Percentiles rank a stretch among this genome's conserved stretches.
Conservation (phyloP, 2,329 filamentous ascomycete genomes). For the Zymoseptoria brevis region DNA sequence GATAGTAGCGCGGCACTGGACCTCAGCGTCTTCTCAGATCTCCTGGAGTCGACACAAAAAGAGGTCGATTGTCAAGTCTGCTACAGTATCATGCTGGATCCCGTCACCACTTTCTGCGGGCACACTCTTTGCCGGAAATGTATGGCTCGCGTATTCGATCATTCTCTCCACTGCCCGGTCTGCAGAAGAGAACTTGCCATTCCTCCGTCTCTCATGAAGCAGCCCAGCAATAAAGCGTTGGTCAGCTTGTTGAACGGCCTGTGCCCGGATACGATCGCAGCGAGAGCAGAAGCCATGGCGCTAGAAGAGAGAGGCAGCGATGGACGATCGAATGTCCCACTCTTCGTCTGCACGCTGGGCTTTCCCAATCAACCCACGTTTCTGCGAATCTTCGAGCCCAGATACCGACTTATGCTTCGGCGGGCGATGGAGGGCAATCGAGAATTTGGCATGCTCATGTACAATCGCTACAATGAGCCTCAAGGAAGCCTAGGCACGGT, state of each 20-base stretch:
- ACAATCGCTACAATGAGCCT: constrained; percentile 47
- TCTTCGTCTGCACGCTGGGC: constrained; percentile 76
- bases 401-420: constrained; percentile 82
- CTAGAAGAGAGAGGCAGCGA: constrained; percentile 50
- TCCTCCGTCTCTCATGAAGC: constrained; percentile 41
- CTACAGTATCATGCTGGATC: constrained; percentile 72
- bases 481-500: constrained; percentile 47
- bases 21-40: constrained; percentile 43
- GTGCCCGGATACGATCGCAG: constrained; percentile 58
- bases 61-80: constrained; percentile 88
- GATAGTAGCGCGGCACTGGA: constrained; percentile 39
- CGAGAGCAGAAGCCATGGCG: constrained; percentile 49
- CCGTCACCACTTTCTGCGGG: constrained; percentile 75
- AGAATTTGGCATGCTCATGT: constrained; percentile 80
- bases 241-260: constrained; percentile 56
- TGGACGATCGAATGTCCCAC: constrained; percentile 54
- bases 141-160: constrained; percentile 66
- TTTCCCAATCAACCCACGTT: constrained; percentile 81
- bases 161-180: constrained; percentile 69
- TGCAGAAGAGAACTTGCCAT: constrained; percentile 61
- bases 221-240: constrained; percentile 56
- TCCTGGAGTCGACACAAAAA: constrained; percentile 55
- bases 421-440: constrained; percentile 64
- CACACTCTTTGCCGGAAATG: constrained; percentile 85
- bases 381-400: constrained; percentile 85